Evolutionary conservation across 306 rosid genomes (phyloP).

Genomic region (Arachis stenosperma): DNA sequence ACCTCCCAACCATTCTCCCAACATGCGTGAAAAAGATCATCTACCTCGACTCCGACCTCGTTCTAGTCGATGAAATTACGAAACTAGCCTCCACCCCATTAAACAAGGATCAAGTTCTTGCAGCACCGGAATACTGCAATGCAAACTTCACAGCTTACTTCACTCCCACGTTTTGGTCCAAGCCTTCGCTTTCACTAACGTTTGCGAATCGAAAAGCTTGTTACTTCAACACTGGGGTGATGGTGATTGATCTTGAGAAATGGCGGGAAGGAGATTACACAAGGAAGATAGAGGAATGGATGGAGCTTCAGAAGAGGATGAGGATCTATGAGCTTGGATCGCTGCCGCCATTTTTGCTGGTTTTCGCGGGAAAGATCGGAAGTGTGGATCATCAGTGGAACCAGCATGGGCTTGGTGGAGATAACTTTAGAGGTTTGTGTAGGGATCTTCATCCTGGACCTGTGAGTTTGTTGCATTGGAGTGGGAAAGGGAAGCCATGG

Average conservation of each 20-base stretch:
- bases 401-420: slow-evolving; percentile 93
- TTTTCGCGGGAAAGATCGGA: slow-evolving; percentile 77
- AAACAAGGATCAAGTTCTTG: slow-evolving; percentile 48
- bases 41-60: slow-evolving; percentile 88
- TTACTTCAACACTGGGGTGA: slow-evolving; percentile 95
- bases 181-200: slow-evolving; percentile 68
- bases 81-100: slow-evolving; percentile 73
- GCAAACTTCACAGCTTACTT: slow-evolving; percentile 90
- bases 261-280: slow-evolving; percentile 87
- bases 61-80: slow-evolving; percentile 84
- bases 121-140: slow-evolving; percentile 95
- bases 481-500: slow-evolving; percentile 98
- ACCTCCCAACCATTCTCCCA: slow-evolving; percentile 67
- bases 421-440: slow-evolving; percentile 77
- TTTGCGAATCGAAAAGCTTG: slow-evolving; percentile 69
- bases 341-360: slow-evolving; percentile 80
- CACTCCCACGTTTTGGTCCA: slow-evolving; percentile 81
- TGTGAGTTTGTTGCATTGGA: slow-evolving; percentile 94
- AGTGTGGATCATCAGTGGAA: slow-evolving; percentile 88
- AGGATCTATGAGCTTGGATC: slow-evolving; percentile 87
- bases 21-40: slow-evolving; percentile 73
- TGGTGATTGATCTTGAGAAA: slow-evolving; percentile 83
- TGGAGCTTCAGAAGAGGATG: slow-evolving; percentile 86
- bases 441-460: slow-evolving; percentile 84
- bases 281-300: slow-evolving; percentile 84